Base-by-base conservation (phyloP, 192 early-diverging fungal genomes). In the Umbelopsis ramanniana region DNA sequence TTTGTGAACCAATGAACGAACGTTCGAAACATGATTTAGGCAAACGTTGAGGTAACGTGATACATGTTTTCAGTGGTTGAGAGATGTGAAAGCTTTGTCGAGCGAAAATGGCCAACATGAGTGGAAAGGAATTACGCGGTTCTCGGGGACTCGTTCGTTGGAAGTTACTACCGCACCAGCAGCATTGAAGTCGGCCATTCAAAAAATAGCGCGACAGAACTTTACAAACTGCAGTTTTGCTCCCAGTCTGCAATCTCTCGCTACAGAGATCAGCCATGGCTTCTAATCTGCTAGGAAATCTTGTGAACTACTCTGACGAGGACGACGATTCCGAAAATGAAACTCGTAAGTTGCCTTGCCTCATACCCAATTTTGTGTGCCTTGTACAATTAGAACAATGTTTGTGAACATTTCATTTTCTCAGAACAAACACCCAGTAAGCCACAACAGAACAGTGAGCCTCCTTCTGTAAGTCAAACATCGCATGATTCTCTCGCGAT, bases 221-320 rank as follows among this genome's bases (percentile, higher is more conserved):
- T 43, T 43, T 7, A 43, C 6, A 43, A 43, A 7, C 40, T 43
- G 6, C 40, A 43, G 40, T 43, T 29, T 43, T 43, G 40, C 40
- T 11, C 40, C 6, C 40, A 11, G 40, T 43, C 6, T 0, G 40
- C 40, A 43, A 43, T 43, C 40, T 43, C 40, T 43, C 40, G 40
- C 40, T 43, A 43, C 6, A 43, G 40, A 11, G 40, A 43, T 43
- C 40, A 11, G 40, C 8, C 40, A 63, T 63, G 57, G 57, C 57
- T 37, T 19, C 26, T 33, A 73, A 50, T 43, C 23, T 52, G 67
- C 33, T 71, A 33, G 54, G 50, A 5, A 69, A 72, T 22, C 63
- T 78, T 11, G 76, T 74, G 6, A 74, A 73, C 29, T 78, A 78
- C 26, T 73, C 76, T 46, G 76, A 71, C 57, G 75, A 76, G 40